Conservation (phyloP, 1,284 basidiomycete genomes). For the Trametes hirsuta region DNA sequence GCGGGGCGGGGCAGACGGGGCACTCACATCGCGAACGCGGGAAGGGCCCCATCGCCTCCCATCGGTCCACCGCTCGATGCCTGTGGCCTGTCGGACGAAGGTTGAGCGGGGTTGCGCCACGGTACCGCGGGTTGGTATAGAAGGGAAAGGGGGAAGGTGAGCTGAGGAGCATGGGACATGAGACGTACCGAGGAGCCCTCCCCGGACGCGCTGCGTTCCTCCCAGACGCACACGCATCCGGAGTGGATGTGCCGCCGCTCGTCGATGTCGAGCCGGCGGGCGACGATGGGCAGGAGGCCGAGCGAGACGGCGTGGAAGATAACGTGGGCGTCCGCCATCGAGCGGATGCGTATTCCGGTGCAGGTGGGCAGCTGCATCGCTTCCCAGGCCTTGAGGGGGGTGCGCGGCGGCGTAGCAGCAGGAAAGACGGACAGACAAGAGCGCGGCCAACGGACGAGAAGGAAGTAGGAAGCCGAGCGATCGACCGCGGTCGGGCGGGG, state of each 20-base stretch:
- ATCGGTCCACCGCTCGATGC: conserved; percentile 71
- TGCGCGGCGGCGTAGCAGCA: conserved; percentile 7
- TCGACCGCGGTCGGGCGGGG: background rate
- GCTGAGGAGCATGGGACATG: conserved; percentile 1
- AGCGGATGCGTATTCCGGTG: conserved; percentile 42
- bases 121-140: background rate
- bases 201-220: conserved; percentile 43
- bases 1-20: background rate
- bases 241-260: conserved; percentile 47
- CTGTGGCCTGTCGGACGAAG: conserved; percentile 39
- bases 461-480: background rate
- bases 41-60: conserved; percentile 71
- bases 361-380: conserved; percentile 51
- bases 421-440: background rate
- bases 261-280: conserved; percentile 44
- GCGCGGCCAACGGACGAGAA: background rate
- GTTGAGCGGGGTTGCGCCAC: conserved; percentile 22
- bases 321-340: conserved; percentile 44
- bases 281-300: conserved; percentile 43
- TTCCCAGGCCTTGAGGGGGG: background rate
- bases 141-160: background rate
- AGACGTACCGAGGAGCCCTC: conserved; percentile 42
- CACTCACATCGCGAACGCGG: conserved; percentile 70
- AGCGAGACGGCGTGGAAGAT: conserved; percentile 47
- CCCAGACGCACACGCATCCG: conserved; percentile 51